Evolutionary conservation across 805 yeast genomes (phyloP), one percentile per base, ranked within the genome.

Genomic region (Isabelozyma rhagii): DNA sequence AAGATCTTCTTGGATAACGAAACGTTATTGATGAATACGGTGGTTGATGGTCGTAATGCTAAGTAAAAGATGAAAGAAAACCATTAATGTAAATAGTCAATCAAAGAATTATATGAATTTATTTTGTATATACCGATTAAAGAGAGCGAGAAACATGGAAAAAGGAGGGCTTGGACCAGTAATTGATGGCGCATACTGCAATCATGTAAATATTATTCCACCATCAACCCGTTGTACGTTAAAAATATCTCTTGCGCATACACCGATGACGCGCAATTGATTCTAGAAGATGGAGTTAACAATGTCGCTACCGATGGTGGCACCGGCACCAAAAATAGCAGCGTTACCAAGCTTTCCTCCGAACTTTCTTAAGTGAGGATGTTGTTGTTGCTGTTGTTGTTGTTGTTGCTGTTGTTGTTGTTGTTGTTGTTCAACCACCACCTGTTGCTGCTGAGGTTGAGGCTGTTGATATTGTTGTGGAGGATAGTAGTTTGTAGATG

Each of bases 261-360:
- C 25, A 21, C 25, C 25, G 25, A 21, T 21, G 25, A 31, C 10
- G n/a, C 36, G n/a, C 36, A 31, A 10, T 9, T 10, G 25, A 14
- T 41, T 27, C 63, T 69, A 83, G 58, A 86, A 83, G 51, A 89
- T 85, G 41, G 88, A 78, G 60, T 87, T 83, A 40, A 92, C 89
- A 46, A 93, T 59, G 60, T 87, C 90, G 43, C 89, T 79, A 62
- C 98, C 98, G 48, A 92, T 75, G 1, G 97, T 85, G 39, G 97
- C 96, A 75, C 98, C 98, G 8, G 96, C 97, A 68, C 97, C 97
- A 56, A 90, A 93, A 45, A 92, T 82, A 36, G 96, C 92, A n/a
- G 97, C 96, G 57, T 90, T 83, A 51, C 96, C 97, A 51, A 92
- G 71, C 68, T 89, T 86, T 54, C 87, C 78, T 25, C 96, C 96